Conservation (phyloP, 1,284 basidiomycete genomes). For the Cystobasidium pallidum region DNA sequence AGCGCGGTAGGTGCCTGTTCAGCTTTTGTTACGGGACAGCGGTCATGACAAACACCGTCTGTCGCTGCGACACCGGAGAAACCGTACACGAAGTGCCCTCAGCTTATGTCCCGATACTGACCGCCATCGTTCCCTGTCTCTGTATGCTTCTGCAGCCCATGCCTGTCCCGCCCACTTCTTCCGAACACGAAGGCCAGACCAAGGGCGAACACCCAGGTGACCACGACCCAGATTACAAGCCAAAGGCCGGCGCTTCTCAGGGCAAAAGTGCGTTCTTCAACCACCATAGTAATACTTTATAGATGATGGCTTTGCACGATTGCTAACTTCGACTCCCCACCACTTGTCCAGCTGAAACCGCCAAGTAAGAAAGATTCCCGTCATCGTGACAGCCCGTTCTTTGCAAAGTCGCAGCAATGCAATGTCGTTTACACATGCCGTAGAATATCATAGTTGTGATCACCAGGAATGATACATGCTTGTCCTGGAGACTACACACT, state of each 20-base stretch:
- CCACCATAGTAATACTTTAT: too few species aligned
- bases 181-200: constrained; percentile 20
- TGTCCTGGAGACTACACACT: not conserved
- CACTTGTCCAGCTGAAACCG: not conserved
- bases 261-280: not conserved
- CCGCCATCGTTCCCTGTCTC: not conserved
- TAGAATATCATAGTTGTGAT: not conserved
- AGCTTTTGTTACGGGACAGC: too few species aligned
- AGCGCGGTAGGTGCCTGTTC: constrained; percentile 15
- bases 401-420: not conserved
- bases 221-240: constrained; percentile 19
- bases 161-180: constrained; percentile 30
- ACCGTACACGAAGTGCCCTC: not conserved
- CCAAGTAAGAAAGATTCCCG: not conserved
- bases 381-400: not conserved
- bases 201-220: constrained; percentile 24
- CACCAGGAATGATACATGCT: not conserved
- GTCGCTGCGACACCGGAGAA: too few species aligned
- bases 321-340: too few species aligned
- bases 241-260: constrained; percentile 3
- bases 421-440: not conserved
- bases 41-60: too few species aligned
- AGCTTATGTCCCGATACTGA: not conserved
- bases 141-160: constrained; percentile 15
- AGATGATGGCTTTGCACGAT: too few species aligned